These are phyloP conservation scores for Ricinus communis DNA, from an alignment of 345 rosid species.

Conservation along the genomic window DNA sequence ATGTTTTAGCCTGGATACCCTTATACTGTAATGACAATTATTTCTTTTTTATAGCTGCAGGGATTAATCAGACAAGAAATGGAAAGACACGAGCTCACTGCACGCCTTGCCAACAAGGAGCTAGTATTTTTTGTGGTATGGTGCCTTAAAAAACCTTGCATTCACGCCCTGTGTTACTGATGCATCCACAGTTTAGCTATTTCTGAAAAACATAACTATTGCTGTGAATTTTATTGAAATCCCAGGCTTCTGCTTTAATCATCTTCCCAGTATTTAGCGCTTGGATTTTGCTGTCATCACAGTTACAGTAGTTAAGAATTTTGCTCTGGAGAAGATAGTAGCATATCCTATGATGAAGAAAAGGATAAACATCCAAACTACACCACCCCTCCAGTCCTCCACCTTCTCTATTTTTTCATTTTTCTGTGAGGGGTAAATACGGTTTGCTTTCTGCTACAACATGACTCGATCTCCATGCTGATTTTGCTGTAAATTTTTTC, in stretches of 20 bases:
- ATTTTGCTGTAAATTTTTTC: not conserved
- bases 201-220: not conserved
- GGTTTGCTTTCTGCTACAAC: not conserved
- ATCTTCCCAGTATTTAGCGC: slow-evolving; percentile 66
- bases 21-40: not conserved
- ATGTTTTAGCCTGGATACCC: not conserved
- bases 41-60: slow-evolving; percentile 57
- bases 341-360: slow-evolving; percentile 1
- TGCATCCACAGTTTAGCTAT: not conserved
- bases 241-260: slow-evolving; percentile 75
- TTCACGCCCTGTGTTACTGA: too few species aligned
- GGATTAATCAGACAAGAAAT: slow-evolving; percentile 59
- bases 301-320: slow-evolving; percentile 22
- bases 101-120: slow-evolving; percentile 56
- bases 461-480: not conserved
- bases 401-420: not conserved
- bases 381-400: not conserved
- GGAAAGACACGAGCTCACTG: slow-evolving; percentile 59
- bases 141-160: too few species aligned
- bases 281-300: slow-evolving; percentile 50
- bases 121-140: slow-evolving; percentile 76
- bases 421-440: not conserved
- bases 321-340: slow-evolving; percentile 7
- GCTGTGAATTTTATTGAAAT: slow-evolving; percentile 14
- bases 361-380: slow-evolving; percentile 3